phyloP scores from a whole-genome alignment of 768 basidiomycete genomes.

The Boletellus sp. region DNA sequence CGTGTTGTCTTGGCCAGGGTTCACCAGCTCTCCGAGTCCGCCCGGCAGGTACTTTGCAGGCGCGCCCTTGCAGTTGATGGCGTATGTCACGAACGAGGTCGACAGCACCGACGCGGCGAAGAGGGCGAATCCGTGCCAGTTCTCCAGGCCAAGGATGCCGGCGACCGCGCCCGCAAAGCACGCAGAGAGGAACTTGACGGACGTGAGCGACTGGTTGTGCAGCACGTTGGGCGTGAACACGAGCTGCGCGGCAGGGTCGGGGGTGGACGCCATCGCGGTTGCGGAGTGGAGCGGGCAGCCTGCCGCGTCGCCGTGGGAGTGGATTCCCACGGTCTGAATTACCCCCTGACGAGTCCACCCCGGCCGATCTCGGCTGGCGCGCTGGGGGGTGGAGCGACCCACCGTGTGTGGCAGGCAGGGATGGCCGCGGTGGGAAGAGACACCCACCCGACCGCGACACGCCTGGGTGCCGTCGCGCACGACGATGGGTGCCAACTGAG shows the following conservation, averaged over 20 bases:
- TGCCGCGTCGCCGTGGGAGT: not conserved
- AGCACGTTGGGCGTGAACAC: slow-evolving; percentile 66
- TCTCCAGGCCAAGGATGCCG: slow-evolving; percentile 85
- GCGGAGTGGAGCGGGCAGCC: too few species aligned
- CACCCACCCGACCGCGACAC: too few species aligned
- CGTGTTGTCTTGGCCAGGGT: slow-evolving; percentile 85
- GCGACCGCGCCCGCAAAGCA: slow-evolving; percentile 87
- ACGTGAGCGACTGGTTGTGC: slow-evolving; percentile 57
- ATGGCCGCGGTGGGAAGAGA: not conserved
- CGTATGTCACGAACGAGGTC: slow-evolving; percentile 61
- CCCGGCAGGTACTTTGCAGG: slow-evolving; percentile 61
- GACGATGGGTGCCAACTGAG: too few species aligned
- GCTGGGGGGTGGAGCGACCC: too few species aligned
- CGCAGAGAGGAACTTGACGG: slow-evolving; percentile 75
- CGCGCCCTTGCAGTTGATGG: slow-evolving; percentile 66
- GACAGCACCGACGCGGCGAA: slow-evolving; percentile 67
- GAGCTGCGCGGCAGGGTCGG: slow-evolving; percentile 52
- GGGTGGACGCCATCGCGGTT: slow-evolving; percentile 42
- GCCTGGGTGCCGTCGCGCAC: too few species aligned
- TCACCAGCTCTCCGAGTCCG: slow-evolving; percentile 65
- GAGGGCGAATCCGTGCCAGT: slow-evolving; percentile 76
- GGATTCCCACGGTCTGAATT: slow-evolving; percentile 16
- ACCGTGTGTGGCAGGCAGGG: not conserved
- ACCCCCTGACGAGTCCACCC: too few species aligned
- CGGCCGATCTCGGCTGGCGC: not conserved